These are phyloP conservation scores for Leucocoprinus leucothites DNA, from an alignment of 768 basidiomycete genomes.

Conservation along the genomic window DNA sequence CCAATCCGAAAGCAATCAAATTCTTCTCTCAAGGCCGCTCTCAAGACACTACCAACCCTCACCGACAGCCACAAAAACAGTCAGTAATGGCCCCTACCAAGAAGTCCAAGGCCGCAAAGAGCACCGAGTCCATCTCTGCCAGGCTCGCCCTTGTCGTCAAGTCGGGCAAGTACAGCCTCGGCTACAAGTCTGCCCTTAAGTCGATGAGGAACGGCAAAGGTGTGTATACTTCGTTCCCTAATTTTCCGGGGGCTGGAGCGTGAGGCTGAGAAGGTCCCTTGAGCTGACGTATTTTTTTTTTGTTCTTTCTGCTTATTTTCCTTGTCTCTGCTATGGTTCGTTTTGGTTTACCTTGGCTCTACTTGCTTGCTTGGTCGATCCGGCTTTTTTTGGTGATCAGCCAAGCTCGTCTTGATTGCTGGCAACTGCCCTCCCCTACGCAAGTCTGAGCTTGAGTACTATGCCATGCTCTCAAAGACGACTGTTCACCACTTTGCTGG, in stretches of 20 bases:
- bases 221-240: conserved; percentile 46
- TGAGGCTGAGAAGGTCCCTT: conserved; percentile 99
- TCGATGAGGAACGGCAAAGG: conserved; percentile 98
- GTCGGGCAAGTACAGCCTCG: conserved; percentile 95
- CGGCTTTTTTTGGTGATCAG: conserved; percentile 35
- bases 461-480: conserved; percentile 99
- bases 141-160: conserved; percentile 96
- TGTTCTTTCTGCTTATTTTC: neutral
- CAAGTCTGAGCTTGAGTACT: conserved; percentile 99
- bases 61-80: conserved; percentile 25
- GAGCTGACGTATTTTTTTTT: conserved; percentile 48
- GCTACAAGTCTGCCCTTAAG: conserved; percentile 98
- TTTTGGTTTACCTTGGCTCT: neutral
- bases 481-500: conserved; percentile 97
- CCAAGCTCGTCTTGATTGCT: conserved; percentile 97
- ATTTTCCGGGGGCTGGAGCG: conserved; percentile 92
- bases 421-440: conserved; percentile 99
- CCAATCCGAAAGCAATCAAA: neutral
- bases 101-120: conserved; percentile 93
- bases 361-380: neutral
- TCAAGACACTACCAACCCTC: conserved; percentile 16
- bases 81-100: conserved; percentile 86
- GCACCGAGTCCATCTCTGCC: conserved; percentile 89
- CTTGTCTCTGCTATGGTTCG: conserved; percentile 5
- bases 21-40: neutral